Evolutionary conservation across 108 stramenopile genomes (phyloP).

Genomic region (Cyclotella cryptica): DNA sequence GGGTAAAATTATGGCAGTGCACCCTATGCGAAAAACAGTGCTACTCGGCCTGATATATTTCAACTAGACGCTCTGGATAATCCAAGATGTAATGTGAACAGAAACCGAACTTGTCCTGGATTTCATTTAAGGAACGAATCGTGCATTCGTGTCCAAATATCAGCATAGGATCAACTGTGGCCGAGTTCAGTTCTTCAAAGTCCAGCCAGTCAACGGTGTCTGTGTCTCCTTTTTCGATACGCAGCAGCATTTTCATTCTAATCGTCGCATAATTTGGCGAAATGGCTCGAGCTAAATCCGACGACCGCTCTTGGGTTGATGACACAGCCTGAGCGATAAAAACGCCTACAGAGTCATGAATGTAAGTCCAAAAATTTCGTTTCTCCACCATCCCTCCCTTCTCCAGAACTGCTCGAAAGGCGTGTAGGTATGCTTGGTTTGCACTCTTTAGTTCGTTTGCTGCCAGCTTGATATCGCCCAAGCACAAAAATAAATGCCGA

Average conservation of each 20-base stretch:
- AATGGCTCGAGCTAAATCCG: neutral
- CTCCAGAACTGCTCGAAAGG: too few relatives aligned
- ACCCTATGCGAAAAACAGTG: too few relatives aligned
- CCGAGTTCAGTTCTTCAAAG: neutral
- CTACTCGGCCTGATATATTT: too few relatives aligned
- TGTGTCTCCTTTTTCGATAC: neutral
- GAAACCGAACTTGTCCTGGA: neutral
- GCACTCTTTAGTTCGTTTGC: conserved; percentile 3
- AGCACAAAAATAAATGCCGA: neutral
- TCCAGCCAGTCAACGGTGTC: neutral
- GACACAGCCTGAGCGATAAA: conserved; percentile 8
- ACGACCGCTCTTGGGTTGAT: neutral
- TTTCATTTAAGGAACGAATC: neutral
- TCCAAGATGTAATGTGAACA: neutral
- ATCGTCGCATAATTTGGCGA: neutral
- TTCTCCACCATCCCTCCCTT: conserved; percentile 22
- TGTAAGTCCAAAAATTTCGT: conserved; percentile 12
- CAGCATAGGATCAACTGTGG: neutral
- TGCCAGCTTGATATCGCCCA: conserved; percentile 19
- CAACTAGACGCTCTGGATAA: too few relatives aligned
- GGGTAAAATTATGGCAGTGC: too few relatives aligned
- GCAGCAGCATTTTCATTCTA: neutral
- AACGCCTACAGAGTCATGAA: conserved; percentile 15
- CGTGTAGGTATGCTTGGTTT: conserved; percentile 7
- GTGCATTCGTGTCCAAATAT: neutral